These are phyloP conservation scores for Boletus vermiculosoides DNA, from an alignment of 768 basidiomycete genomes.

Conservation along the genomic window DNA sequence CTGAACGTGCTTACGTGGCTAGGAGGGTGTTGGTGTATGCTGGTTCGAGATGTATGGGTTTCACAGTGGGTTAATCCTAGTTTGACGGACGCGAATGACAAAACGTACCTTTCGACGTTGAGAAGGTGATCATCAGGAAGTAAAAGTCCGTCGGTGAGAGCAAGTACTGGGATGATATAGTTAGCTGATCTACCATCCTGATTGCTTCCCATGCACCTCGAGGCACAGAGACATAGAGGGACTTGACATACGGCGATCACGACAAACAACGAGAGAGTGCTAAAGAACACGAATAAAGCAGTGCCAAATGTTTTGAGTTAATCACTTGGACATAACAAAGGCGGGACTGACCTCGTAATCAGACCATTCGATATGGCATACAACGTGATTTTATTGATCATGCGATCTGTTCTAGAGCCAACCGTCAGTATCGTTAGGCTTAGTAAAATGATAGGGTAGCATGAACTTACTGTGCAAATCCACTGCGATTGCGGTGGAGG, in stretches of 20 bases:
- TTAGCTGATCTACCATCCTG: neutral
- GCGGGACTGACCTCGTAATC: neutral
- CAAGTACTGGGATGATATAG: neutral
- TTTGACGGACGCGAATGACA: neutral
- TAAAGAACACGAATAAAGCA: neutral
- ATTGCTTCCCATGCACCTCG: neutral
- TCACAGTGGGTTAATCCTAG: neutral
- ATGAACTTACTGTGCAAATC: neutral
- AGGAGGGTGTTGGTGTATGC: constrained; percentile 2
- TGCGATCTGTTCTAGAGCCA: neutral
- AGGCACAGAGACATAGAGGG: neutral
- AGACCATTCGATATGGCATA: neutral
- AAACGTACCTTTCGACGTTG: neutral
- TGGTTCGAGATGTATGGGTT: neutral
- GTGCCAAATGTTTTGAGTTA: neutral
- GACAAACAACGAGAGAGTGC: neutral
- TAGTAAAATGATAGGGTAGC: neutral
- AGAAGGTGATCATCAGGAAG: neutral
- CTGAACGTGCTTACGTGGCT: neutral
- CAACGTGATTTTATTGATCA: neutral
- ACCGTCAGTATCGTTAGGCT: neutral
- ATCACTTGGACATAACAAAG: too few relatives aligned
- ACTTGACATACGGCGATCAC: neutral
- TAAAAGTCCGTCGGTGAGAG: neutral
- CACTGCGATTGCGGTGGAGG: neutral